Evolutionary conservation across 768 basidiomycete genomes (phyloP).

Genomic region (Amanita molliuscula): DNA sequence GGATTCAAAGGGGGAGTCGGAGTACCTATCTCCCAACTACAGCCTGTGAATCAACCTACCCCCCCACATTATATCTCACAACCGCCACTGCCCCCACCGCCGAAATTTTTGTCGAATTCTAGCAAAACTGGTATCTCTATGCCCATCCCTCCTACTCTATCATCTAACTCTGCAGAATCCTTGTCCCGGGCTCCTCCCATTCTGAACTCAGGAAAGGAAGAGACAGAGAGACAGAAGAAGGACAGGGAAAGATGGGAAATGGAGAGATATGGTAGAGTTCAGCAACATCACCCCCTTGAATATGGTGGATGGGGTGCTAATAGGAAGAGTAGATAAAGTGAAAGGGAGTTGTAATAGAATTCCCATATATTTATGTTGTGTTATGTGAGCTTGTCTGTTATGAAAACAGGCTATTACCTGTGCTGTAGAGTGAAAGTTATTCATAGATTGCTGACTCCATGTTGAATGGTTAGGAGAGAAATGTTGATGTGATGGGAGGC

Average conservation of each 20-base stretch:
- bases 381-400: no score
- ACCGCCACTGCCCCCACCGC: background rate
- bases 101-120: background rate
- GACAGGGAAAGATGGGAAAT: slow-evolving; percentile 2
- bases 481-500: no score
- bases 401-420: no score
- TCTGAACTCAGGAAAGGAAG: background rate
- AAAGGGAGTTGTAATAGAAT: no score
- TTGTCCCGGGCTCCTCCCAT: background rate
- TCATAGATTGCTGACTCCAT: no score
- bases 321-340: background rate
- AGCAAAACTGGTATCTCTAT: background rate
- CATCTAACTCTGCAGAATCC: background rate
- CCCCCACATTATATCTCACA: background rate
- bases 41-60: background rate
- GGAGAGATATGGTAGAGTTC: slow-evolving; percentile 2
- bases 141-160: background rate
- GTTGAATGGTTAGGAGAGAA: no score
- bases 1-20: background rate
- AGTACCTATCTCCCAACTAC: background rate
- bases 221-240: background rate
- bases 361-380: no score
- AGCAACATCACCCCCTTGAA: background rate
- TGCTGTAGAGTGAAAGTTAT: no score
- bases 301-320: background rate